These are phyloP conservation scores for Fragaria nilgerrensis DNA, from an alignment of 306 rosid genomes.

Conservation along the genomic window DNA sequence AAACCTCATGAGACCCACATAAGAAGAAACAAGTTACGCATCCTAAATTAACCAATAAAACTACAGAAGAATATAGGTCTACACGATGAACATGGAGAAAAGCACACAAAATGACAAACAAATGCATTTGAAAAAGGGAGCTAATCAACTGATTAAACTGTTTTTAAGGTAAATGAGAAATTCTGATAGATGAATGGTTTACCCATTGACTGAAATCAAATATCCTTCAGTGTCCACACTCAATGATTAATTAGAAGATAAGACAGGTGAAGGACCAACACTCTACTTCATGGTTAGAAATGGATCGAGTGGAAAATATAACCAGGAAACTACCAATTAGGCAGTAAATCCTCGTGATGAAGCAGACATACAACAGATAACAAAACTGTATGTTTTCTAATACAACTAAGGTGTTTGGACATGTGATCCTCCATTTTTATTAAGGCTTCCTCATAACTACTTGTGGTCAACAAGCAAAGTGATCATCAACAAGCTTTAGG, in stretches of 20 bases:
- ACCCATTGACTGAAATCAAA: not conserved
- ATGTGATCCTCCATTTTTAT: not conserved
- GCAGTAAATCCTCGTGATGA: not conserved
- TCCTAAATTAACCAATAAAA: not conserved
- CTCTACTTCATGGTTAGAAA: not conserved
- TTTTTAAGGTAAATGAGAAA: not conserved
- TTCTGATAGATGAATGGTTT: not conserved
- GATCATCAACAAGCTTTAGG: not conserved
- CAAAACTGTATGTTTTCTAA: not conserved
- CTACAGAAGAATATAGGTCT: not conserved
- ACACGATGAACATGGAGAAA: not conserved
- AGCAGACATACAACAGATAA: not conserved
- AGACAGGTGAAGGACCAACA: not conserved
- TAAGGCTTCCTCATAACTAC: not conserved
- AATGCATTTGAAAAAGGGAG: not conserved
- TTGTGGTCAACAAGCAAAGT: not conserved
- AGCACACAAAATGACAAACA: not conserved
- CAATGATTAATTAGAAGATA: not conserved
- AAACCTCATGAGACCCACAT: not conserved
- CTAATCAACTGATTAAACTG: not conserved
- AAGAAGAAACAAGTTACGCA: not conserved
- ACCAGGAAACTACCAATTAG: not conserved
- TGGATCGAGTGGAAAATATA: not conserved
- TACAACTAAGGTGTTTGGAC: not conserved
- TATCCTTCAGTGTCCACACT: not conserved